phyloP scores from a whole-genome alignment of 176 grass and related monocot species.

The Tillandsia fasciculata region DNA sequence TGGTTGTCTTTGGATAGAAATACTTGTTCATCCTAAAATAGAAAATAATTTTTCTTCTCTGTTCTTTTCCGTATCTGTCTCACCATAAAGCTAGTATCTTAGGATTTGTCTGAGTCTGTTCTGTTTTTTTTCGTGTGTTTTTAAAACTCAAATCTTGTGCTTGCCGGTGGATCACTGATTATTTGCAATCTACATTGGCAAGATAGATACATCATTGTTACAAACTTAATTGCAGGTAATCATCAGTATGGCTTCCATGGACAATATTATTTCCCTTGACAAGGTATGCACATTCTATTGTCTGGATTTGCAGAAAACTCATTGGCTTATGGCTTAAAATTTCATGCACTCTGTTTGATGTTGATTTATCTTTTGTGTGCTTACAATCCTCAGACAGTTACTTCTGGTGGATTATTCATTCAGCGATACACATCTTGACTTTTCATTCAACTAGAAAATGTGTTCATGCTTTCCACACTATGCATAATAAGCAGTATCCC shows the following conservation, averaged over 20 bases:
- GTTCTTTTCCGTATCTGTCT: background rate
- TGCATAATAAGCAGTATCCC: too few relatives aligned
- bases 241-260: constrained; percentile 62
- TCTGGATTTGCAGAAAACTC: constrained; percentile 21
- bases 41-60: background rate
- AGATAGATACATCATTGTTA: constrained; percentile 8
- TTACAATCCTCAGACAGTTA: background rate
- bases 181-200: too few relatives aligned
- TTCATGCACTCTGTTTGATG: constrained; percentile 15
- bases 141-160: too few relatives aligned
- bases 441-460: too few relatives aligned
- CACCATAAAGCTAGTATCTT: too few relatives aligned
- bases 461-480: too few relatives aligned
- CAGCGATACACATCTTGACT: too few relatives aligned
- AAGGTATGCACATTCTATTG: constrained; percentile 47
- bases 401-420: too few relatives aligned
- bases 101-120: background rate
- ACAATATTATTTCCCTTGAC: constrained; percentile 78
- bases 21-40: background rate
- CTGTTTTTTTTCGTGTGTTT: constrained; percentile 6
- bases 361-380: constrained; percentile 7
- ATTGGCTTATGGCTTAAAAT: constrained; percentile 1
- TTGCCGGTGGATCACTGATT: too few relatives aligned
- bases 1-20: background rate
- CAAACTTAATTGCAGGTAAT: constrained; percentile 51